Percentiles rank a stretch among this genome's conserved stretches.
phyloP scores from a whole-genome alignment of 352 stramenopile species.

The Phytopythium chamaehyphon region DNA sequence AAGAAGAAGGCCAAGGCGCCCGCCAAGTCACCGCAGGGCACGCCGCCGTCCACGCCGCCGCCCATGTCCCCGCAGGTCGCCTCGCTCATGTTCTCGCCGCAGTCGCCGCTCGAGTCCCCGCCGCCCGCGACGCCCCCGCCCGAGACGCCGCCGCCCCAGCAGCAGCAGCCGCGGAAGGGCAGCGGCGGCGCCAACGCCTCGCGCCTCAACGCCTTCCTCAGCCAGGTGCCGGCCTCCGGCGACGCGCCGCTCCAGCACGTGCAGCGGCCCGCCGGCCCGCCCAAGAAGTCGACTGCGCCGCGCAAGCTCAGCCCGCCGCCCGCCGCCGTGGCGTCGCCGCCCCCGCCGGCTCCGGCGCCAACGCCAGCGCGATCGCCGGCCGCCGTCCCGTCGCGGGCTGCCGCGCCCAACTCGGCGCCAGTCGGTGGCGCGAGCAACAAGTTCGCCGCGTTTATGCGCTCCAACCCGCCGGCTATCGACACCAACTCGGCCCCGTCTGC shows the following conservation, averaged over 20 bases:
- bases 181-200: conserved; percentile 50
- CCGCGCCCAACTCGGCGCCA: conserved; percentile 7
- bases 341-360: conserved; percentile 14
- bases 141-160: conserved; percentile 15
- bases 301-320: conserved; percentile 34
- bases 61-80: conserved; percentile 44
- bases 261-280: conserved; percentile 48
- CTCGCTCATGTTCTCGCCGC: conserved; percentile 17
- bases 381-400: conserved; percentile 6
- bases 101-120: conserved; percentile 6
- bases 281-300: conserved; percentile 35
- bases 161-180: conserved; percentile 18
- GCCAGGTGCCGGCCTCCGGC: conserved; percentile 57
- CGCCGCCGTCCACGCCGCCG: conserved; percentile 54
- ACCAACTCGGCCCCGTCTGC: conserved; percentile 12
- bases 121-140: conserved; percentile 10
- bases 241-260: conserved; percentile 56
- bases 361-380: conserved; percentile 14
- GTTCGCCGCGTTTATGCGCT: conserved; percentile 77
- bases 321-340: conserved; percentile 15
- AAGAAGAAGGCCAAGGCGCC: conserved; percentile 56
- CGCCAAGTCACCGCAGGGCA: conserved; percentile 37
- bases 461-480: conserved; percentile 52
- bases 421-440: conserved; percentile 50
- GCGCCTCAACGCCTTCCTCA: conserved; percentile 74